Evolutionary conservation across 1,139 yeast genomes (phyloP), one percentile per base, ranked within the genome.

Genomic region (Keqinozyma sinolaborantium): DNA sequence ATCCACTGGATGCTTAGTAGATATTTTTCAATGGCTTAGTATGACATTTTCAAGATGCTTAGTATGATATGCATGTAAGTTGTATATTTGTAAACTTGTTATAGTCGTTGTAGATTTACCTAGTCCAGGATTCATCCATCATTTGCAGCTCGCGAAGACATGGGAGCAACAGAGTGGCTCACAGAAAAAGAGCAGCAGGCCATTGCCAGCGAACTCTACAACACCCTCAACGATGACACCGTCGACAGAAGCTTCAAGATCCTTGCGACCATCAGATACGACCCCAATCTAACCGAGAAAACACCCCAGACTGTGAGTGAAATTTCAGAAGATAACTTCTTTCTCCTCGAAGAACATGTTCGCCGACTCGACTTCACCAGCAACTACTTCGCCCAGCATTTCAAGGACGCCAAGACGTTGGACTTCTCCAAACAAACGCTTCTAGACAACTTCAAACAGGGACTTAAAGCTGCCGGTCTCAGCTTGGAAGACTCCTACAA

Each of bases 201-300:
- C 11, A 11, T 37, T 2, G 47, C 47, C 4, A 8, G 32, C 5
- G 26, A 30, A 9, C 6, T 40, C 4, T 37, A 32, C 14, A 8
- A 38, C 23, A 44, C 45, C 14, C 59, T 56, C 43, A 38, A 51
- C 21, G 25, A 42, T 5, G 34, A 36, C 3, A 29, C 45, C 10
- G 56, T 16, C 2, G 12, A 15, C 6, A 24, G 27, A 3, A 38
- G 65, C 11, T 81, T 83, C 46, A 71, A 78, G 37, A 48, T 84
- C 8, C 60, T 85, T 13, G 72, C 87, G 25, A 79, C 95, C 1
- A 70, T 86, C 15, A 58, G 95, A 29, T 86, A 80, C 45, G 95
- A 84, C 45, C 92, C 95, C 2, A 38, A 47, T 3, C 45, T 79
- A 12, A 53, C 71, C 4, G 31, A 40, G 0, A 19, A 36, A 3